These are phyloP conservation scores for Rehmannia glutinosa DNA, from an alignment of 257 asterid species.

Conservation along the genomic window DNA sequence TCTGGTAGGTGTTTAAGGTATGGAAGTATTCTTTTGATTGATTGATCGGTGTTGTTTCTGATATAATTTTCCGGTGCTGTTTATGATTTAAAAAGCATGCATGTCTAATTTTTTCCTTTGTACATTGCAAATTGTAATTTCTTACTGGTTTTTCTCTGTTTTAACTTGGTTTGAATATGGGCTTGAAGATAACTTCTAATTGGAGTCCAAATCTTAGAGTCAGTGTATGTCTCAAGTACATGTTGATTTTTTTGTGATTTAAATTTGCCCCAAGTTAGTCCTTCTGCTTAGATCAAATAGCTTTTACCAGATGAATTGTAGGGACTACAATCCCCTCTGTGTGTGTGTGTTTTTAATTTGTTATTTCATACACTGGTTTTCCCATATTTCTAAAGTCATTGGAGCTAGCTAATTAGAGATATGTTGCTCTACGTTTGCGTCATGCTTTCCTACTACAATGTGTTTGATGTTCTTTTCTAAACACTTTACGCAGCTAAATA, in stretches of 20 bases:
- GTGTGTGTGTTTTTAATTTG: not conserved
- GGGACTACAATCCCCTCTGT: not conserved
- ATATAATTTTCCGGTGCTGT: not conserved
- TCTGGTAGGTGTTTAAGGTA: not conserved
- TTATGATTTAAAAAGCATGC: not conserved
- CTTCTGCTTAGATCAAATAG: not conserved
- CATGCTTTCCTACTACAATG: not conserved
- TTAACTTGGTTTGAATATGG: not conserved
- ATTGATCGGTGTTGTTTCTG: not conserved
- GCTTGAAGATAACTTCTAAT: not conserved
- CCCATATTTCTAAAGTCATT: not conserved
- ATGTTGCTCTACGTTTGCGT: not conserved
- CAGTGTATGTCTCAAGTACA: not conserved
- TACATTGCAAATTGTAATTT: not conserved
- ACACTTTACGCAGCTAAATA: not conserved
- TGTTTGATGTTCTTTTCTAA: not conserved
- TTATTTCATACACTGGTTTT: not conserved
- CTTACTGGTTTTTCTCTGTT: not conserved
- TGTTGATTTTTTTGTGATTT: not conserved
- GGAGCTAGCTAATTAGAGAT: not conserved
- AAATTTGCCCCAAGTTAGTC: not conserved
- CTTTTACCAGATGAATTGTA: not conserved
- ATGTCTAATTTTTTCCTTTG: not conserved
- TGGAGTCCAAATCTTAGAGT: not conserved
- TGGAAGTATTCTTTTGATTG: not conserved